These are phyloP conservation scores for Monosporascus sp. DNA, from an alignment of 2,329 filamentous ascomycete genomes.

Conservation along the genomic window DNA sequence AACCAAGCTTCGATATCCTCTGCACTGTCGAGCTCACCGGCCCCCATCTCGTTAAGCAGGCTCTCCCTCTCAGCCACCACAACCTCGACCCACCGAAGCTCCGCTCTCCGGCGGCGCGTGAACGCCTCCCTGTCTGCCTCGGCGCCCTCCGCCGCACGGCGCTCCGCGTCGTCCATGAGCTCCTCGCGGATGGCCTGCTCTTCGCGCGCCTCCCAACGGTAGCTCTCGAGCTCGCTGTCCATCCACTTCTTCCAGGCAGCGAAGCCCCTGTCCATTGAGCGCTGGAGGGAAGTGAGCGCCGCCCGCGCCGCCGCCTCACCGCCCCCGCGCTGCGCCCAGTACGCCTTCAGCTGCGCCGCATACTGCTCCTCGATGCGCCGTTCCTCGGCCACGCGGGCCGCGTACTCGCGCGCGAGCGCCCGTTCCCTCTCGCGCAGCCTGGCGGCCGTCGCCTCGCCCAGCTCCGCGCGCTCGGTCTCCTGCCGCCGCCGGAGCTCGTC, in stretches of 20 bases:
- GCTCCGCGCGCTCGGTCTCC: constrained; percentile 24
- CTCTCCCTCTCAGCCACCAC: constrained; percentile 39
- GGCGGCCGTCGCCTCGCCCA: constrained; percentile 18
- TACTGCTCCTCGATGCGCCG: constrained; percentile 40
- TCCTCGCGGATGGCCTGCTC: constrained; percentile 35
- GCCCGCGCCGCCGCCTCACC: constrained; percentile 23
- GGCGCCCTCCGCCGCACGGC: constrained; percentile 21
- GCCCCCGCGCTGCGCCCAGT: constrained; percentile 32
- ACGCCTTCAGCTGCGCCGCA: constrained; percentile 29
- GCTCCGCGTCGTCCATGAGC: constrained; percentile 35
- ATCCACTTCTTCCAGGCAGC: constrained; percentile 36
- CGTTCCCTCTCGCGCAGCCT: constrained; percentile 30
- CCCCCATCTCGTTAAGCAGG: constrained; percentile 37
- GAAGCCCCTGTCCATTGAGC: constrained; percentile 37
- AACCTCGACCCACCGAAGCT: constrained; percentile 42
- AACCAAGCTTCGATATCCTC: constrained; percentile 22
- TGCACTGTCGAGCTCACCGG: constrained; percentile 36
- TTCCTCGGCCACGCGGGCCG: constrained; percentile 35
- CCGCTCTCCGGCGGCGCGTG: constrained; percentile 31
- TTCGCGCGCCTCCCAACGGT: constrained; percentile 32
- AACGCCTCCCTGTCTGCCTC: constrained; percentile 27
- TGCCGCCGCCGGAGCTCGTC: constrained; percentile 29
- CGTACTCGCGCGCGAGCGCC: constrained; percentile 35
- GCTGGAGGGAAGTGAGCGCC: constrained; percentile 30
- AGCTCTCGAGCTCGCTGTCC: constrained; percentile 33